A percentile compares a stretch with the other conserved stretches of the same genome.
These are phyloP conservation scores for Ceratobasidium sp. DNA, from an alignment of 1,284 basidiomycete genomes.

Conservation along the genomic window DNA sequence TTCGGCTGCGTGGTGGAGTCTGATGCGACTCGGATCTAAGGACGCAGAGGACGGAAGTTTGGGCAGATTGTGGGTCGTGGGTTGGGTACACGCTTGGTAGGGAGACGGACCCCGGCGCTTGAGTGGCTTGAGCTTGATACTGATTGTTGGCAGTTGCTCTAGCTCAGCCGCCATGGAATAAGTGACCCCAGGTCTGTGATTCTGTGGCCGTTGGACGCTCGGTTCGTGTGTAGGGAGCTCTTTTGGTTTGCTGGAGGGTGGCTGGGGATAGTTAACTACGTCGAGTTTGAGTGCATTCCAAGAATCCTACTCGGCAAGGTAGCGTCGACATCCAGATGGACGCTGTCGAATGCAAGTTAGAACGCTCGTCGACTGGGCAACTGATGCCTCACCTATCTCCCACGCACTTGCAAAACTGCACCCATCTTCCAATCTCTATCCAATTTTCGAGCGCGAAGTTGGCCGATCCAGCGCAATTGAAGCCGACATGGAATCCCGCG, in stretches of 20 bases:
- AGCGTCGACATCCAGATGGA: slow-evolving; percentile 89
- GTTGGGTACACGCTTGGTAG: slow-evolving; percentile 6
- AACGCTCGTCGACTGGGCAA: not conserved
- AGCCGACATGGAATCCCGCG: slow-evolving; percentile 95
- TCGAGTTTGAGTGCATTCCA: slow-evolving; percentile 47
- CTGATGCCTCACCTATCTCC: slow-evolving; percentile 68
- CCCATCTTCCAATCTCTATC: slow-evolving; percentile 86
- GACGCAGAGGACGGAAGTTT: not conserved
- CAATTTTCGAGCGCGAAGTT: slow-evolving; percentile 97
- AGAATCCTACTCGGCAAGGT: slow-evolving; percentile 64
- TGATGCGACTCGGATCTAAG: not conserved
- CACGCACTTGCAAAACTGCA: slow-evolving; percentile 84
- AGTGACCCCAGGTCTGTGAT: not conserved
- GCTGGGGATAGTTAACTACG: not conserved
- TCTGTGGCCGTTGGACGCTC: not conserved
- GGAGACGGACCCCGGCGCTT: not conserved
- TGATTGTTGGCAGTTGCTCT: slow-evolving; percentile 20
- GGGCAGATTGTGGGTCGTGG: not conserved
- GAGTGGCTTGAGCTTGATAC: not conserved
- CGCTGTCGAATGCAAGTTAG: slow-evolving; percentile 57
- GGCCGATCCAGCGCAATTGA: slow-evolving; percentile 97
- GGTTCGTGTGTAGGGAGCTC: slow-evolving; percentile 5
- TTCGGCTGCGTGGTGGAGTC: not conserved
- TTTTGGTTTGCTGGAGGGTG: slow-evolving; percentile 35
- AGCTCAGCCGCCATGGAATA: slow-evolving; percentile 1